phyloP scores from a whole-genome alignment of 2,329 filamentous ascomycete genomes.

The Fusarium chaquense region DNA sequence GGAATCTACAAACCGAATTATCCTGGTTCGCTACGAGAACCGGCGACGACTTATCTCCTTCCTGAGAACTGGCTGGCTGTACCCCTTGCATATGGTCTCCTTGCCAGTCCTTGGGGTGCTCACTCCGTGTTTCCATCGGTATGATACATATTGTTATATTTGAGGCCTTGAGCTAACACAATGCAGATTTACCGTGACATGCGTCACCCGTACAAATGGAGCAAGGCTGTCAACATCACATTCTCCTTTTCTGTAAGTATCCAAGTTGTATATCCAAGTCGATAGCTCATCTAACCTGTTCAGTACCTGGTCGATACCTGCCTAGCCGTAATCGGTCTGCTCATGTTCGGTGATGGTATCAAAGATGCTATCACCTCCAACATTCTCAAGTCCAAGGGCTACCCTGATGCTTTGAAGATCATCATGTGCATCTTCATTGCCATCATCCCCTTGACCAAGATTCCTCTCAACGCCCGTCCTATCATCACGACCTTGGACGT shows the following conservation, averaged over 20 bases:
- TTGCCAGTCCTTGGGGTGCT: constrained; percentile 81
- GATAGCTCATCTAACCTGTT: constrained; percentile 5
- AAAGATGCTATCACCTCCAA: constrained; percentile 92
- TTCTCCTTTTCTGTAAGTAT: constrained; percentile 82
- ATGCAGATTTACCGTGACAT: constrained; percentile 70
- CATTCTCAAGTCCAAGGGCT: constrained; percentile 79
- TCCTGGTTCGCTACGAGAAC: constrained; percentile 86
- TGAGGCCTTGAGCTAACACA: constrained; percentile 4
- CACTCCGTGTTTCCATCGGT: constrained; percentile 83
- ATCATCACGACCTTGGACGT: constrained; percentile 89
- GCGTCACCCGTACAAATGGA: constrained; percentile 84
- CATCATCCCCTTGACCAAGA: constrained; percentile 94
- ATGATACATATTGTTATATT: constrained; percentile 30
- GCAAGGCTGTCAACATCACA: constrained; percentile 78
- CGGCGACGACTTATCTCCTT: constrained; percentile 83
- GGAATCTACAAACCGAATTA: constrained; percentile 83
- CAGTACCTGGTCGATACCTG: constrained; percentile 83
- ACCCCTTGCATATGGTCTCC: constrained; percentile 87
- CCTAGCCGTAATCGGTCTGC: constrained; percentile 84
- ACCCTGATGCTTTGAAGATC: constrained; percentile 78
- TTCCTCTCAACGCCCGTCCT: constrained; percentile 89
- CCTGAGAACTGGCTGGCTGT: constrained; percentile 88
- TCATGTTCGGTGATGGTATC: constrained; percentile 96
- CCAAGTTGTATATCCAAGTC: neutral
- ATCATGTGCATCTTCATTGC: constrained; percentile 88